phyloP scores from a whole-genome alignment of 352 stramenopile genomes.

The Pythium coloratum region DNA sequence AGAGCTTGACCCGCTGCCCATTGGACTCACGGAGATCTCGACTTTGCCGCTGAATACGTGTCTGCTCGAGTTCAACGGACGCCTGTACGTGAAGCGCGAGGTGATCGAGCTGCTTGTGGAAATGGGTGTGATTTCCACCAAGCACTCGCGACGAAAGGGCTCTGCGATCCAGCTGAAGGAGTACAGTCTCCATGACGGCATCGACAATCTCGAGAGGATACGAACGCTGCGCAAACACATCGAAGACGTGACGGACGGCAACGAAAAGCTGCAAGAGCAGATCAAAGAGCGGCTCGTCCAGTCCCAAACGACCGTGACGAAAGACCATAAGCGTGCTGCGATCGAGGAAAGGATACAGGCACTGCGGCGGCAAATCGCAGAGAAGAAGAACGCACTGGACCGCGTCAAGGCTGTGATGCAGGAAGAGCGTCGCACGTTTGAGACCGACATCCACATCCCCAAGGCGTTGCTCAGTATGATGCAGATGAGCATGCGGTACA shows the following conservation, averaged over 20 bases:
- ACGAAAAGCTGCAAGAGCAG: conserved; percentile 47
- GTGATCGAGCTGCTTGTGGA: conserved; percentile 69
- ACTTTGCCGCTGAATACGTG: conserved; percentile 83
- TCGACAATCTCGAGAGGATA: conserved; percentile 69
- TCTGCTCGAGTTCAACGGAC: conserved; percentile 72
- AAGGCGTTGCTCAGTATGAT: conserved; percentile 76
- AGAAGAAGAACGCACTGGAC: conserved; percentile 57
- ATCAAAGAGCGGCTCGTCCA: conserved; percentile 49
- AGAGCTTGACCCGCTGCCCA: conserved; percentile 69
- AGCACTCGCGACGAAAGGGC: conserved; percentile 71
- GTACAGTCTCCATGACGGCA: conserved; percentile 69
- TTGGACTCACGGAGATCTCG: conserved; percentile 53
- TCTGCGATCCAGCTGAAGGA: conserved; percentile 79
- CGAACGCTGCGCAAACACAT: conserved; percentile 50
- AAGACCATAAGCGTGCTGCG: conserved; percentile 47
- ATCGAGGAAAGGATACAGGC: conserved; percentile 55
- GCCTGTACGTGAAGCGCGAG: conserved; percentile 68
- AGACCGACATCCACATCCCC: conserved; percentile 79
- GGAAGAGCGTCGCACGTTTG: conserved; percentile 73
- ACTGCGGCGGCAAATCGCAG: conserved; percentile 45
- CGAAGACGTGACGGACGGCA: conserved; percentile 40
- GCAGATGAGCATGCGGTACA: conserved; percentile 83
- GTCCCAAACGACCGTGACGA: conserved; percentile 39
- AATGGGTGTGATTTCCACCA: conserved; percentile 58
- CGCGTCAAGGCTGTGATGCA: conserved; percentile 66